These are phyloP conservation scores for Mucor piriformis DNA, from an alignment of 371 early-diverging fungal species.

Conservation along the genomic window DNA sequence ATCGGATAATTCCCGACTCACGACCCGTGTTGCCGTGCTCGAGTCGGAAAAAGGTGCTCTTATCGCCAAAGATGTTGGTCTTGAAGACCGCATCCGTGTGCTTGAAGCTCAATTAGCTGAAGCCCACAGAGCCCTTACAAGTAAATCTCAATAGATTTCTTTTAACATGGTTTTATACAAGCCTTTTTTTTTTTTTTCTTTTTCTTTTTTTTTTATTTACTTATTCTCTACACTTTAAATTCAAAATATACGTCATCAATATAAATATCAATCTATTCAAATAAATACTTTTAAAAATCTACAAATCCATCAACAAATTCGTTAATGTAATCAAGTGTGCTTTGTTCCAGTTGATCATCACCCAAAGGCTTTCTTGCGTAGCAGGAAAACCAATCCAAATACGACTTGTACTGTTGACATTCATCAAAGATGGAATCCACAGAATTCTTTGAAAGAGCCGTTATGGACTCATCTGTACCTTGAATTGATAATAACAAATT, in stretches of 20 bases:
- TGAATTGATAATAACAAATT: conserved; percentile 24
- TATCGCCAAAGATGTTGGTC: conserved; percentile 62
- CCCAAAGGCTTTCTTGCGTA: conserved; percentile 40
- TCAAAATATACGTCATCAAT: neutral
- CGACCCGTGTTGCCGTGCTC: conserved; percentile 73
- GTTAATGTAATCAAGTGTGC: conserved; percentile 26
- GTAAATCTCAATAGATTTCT: conserved; percentile 14
- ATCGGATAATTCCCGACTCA: conserved; percentile 69
- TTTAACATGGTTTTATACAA: too few relatives aligned
- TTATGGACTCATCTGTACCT: neutral
- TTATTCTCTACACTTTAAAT: neutral
- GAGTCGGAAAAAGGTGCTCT: conserved; percentile 71
- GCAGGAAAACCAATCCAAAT: conserved; percentile 41
- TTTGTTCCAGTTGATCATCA: conserved; percentile 20
- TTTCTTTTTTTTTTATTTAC: conserved; percentile 2
- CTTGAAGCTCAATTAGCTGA: conserved; percentile 78
- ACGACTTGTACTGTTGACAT: conserved; percentile 35
- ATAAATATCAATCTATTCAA: neutral
- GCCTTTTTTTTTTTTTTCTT: conserved; percentile 12
- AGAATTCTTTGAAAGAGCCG: neutral
- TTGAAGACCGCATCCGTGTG: conserved; percentile 66
- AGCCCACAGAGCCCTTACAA: conserved; percentile 62
- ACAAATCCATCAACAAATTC: conserved; percentile 31
- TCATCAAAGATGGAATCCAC: conserved; percentile 26
- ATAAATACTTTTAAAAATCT: conserved; percentile 16